phyloP scores from a whole-genome alignment of 345 rosid species.

The Eutrema japonicum region DNA sequence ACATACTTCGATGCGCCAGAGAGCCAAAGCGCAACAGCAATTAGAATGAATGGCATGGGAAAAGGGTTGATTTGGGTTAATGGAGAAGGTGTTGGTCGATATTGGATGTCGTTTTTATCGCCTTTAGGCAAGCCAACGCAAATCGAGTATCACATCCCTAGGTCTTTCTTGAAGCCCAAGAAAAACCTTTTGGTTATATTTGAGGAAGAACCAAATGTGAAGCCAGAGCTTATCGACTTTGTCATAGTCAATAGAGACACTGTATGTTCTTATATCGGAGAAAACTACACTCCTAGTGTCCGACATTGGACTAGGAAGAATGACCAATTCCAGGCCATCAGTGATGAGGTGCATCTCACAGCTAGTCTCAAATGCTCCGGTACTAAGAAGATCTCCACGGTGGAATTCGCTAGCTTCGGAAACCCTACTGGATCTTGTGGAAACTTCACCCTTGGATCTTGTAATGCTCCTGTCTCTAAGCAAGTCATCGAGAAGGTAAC shows the following conservation, averaged over 20 bases:
- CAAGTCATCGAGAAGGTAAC: conserved; percentile 67
- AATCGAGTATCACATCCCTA: conserved; percentile 84
- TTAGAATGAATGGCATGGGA: conserved; percentile 65
- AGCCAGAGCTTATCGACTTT: conserved; percentile 59
- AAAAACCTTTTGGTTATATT: conserved; percentile 68
- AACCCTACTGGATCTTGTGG: conserved; percentile 81
- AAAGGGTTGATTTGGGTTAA: conserved; percentile 93
- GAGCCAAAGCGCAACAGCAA: conserved; percentile 59
- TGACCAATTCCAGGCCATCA: conserved; percentile 39
- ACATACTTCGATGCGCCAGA: conserved; percentile 71
- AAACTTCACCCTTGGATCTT: conserved; percentile 52
- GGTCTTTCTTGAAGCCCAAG: conserved; percentile 67
- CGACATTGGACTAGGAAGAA: conserved; percentile 56
- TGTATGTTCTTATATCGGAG: conserved; percentile 66
- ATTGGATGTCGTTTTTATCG: conserved; percentile 78
- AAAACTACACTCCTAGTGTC: conserved; percentile 65
- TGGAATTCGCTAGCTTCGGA: conserved; percentile 87
- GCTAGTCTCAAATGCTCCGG: conserved; percentile 60
- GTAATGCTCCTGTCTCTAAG: conserved; percentile 56
- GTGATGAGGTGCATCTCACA: conserved; percentile 48
- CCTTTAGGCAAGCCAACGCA: conserved; percentile 74
- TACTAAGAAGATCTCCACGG: conserved; percentile 52
- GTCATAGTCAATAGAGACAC: conserved; percentile 65
- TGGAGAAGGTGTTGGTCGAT: conserved; percentile 78
- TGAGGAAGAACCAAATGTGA: conserved; percentile 66